Conservation (phyloP, 768 basidiomycete genomes). For the Serendipita vermifera region DNA sequence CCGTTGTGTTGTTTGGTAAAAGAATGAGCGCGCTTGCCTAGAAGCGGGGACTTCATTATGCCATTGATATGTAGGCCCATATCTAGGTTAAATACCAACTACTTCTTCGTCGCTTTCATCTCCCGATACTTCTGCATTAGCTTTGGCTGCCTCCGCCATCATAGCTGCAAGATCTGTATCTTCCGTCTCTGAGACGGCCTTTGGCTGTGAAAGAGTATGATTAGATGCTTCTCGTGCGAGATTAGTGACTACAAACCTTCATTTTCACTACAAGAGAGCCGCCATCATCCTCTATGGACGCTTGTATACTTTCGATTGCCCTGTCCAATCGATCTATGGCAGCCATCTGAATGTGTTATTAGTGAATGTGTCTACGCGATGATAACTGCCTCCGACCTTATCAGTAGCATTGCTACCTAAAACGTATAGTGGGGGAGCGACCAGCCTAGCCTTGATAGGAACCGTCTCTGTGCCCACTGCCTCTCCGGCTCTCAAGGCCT, state of each 20-base stretch:
- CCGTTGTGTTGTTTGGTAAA: no score
- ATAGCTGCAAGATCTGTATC: slow-evolving; percentile 94
- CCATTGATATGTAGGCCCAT: no score
- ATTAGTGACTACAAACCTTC: slow-evolving; percentile 46
- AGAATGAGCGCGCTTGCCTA: no score
- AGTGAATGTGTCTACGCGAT: neutral
- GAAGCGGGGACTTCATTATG: no score
- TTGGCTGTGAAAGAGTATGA: slow-evolving; percentile 49
- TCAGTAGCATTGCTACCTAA: slow-evolving; percentile 93
- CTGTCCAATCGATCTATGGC: slow-evolving; percentile 89
- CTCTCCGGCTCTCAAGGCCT: slow-evolving; percentile 80
- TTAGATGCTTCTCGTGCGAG: neutral
- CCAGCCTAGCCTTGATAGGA: slow-evolving; percentile 92
- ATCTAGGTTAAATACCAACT: no score
- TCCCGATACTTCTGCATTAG: slow-evolving; percentile 93
- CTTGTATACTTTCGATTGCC: slow-evolving; percentile 82
- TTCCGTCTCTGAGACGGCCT: slow-evolving; percentile 94
- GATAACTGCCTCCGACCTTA: slow-evolving; percentile 40
- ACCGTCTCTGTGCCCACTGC: slow-evolving; percentile 73
- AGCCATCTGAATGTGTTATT: slow-evolving; percentile 38
- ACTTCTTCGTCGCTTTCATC: slow-evolving; percentile 79
- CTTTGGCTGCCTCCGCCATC: slow-evolving; percentile 87
- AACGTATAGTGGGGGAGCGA: slow-evolving; percentile 93
- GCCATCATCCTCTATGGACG: slow-evolving; percentile 69
- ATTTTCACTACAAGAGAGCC: slow-evolving; percentile 89